These are phyloP conservation scores for Exsudoporus frostii DNA, from an alignment of 768 basidiomycete species.

Conservation along the genomic window DNA sequence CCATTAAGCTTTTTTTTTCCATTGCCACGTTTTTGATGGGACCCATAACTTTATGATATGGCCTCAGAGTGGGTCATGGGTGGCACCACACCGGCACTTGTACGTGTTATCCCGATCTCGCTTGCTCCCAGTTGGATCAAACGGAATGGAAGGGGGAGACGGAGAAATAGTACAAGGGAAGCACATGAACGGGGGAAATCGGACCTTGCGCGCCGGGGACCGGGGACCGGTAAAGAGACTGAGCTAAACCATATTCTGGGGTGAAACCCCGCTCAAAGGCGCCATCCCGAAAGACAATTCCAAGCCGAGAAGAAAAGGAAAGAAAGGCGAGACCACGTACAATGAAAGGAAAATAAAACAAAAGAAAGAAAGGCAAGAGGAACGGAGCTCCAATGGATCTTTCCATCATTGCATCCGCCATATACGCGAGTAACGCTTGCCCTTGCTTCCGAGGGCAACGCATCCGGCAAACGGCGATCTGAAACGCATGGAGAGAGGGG, in stretches of 20 bases:
- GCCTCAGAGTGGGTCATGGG: not conserved
- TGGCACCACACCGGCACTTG: not conserved
- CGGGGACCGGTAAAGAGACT: not conserved
- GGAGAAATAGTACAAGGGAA: not conserved
- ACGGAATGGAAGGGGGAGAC: not conserved
- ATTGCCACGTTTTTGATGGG: not conserved
- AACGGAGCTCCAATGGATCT: not conserved
- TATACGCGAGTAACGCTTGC: not conserved
- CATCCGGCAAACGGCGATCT: conserved; percentile 6
- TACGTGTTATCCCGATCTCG: not conserved
- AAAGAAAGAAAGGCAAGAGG: not conserved
- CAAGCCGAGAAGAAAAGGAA: not conserved
- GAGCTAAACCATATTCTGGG: not conserved
- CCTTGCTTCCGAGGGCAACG: not conserved
- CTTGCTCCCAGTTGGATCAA: not conserved
- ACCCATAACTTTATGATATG: not conserved
- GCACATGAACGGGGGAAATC: not conserved
- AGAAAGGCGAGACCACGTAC: not conserved
- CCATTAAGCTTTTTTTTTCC: not conserved
- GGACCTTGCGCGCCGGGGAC: not conserved
- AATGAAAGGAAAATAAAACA: not conserved
- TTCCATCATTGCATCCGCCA: not conserved
- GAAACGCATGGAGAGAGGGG: conserved; percentile 1
- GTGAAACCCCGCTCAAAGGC: not conserved
- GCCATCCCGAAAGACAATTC: not conserved